Evolutionary conservation across 306 rosid genomes (phyloP).

Genomic region (Cicer arietinum): DNA sequence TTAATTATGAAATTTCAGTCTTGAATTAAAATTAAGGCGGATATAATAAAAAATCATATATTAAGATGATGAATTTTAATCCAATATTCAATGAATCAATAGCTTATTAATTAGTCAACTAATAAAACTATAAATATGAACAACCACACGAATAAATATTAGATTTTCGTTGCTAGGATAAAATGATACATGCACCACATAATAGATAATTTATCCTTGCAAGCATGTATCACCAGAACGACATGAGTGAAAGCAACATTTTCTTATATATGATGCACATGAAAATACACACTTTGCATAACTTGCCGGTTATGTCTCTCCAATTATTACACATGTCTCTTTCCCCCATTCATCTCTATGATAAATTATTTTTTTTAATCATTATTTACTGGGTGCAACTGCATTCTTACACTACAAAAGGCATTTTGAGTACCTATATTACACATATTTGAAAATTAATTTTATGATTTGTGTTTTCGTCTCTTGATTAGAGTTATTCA

Average conservation of each 20-base stretch:
- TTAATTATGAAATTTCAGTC: too few relatives aligned
- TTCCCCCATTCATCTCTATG: not conserved
- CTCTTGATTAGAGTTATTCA: too few relatives aligned
- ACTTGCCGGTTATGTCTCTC: constrained; percentile 24
- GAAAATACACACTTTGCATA: constrained; percentile 24
- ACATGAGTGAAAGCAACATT: constrained; percentile 40
- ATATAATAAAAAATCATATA: not conserved
- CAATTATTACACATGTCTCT: constrained; percentile 40
- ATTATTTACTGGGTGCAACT: too few relatives aligned
- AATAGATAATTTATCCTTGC: not conserved
- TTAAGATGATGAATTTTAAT: not conserved
- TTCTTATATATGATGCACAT: constrained; percentile 14
- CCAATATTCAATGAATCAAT: constrained; percentile 7
- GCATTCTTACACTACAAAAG: too few relatives aligned
- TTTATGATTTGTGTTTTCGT: too few relatives aligned
- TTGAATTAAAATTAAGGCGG: too few relatives aligned
- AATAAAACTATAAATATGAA: not conserved
- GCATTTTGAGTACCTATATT: too few relatives aligned
- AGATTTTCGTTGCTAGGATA: not conserved
- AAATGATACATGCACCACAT: not conserved
- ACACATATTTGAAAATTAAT: too few relatives aligned
- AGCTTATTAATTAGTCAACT: not conserved
- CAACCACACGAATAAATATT: not conserved
- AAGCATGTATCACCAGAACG: not conserved
- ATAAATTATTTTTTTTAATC: too few relatives aligned